phyloP scores from a whole-genome alignment of 2,329 filamentous ascomycete genomes.

The Phaeophleospora eucalypticola region DNA sequence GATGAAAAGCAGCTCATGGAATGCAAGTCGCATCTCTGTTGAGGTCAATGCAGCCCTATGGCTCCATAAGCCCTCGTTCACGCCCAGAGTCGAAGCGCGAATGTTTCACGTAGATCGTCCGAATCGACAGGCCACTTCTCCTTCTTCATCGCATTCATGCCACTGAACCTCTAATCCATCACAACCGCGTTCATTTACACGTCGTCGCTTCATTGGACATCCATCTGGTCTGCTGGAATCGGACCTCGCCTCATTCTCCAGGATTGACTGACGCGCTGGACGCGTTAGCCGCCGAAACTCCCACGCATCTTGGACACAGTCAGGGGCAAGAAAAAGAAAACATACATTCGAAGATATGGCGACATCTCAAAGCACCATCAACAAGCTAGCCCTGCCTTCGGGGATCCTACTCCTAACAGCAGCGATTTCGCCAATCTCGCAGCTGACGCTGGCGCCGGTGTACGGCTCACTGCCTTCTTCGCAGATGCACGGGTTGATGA shows the following conservation, averaged over 20 bases:
- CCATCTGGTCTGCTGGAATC: not conserved
- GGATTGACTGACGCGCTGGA: not conserved
- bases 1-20: too few relatives aligned
- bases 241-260: too few relatives aligned
- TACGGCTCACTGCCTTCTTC: conserved; percentile 80
- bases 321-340: not conserved
- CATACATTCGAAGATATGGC: not conserved
- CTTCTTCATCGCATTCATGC: too few relatives aligned
- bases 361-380: not conserved
- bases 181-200: not conserved
- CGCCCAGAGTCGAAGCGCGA: too few relatives aligned
- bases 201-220: not conserved
- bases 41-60: too few relatives aligned
- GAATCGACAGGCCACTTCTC: too few relatives aligned
- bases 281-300: not conserved
- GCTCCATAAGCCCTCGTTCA: too few relatives aligned
- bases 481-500: conserved; percentile 64
- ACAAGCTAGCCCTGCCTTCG: not conserved
- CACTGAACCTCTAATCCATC: too few relatives aligned
- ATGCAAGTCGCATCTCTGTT: too few relatives aligned
- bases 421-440: conserved; percentile 64
- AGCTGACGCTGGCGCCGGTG: conserved; percentile 75
- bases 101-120: too few relatives aligned
- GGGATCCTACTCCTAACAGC: conserved; percentile 48
- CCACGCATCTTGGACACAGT: too few relatives aligned